Base-by-base conservation (phyloP, 345 rosid species). In the Citrus mangshanensis region DNA sequence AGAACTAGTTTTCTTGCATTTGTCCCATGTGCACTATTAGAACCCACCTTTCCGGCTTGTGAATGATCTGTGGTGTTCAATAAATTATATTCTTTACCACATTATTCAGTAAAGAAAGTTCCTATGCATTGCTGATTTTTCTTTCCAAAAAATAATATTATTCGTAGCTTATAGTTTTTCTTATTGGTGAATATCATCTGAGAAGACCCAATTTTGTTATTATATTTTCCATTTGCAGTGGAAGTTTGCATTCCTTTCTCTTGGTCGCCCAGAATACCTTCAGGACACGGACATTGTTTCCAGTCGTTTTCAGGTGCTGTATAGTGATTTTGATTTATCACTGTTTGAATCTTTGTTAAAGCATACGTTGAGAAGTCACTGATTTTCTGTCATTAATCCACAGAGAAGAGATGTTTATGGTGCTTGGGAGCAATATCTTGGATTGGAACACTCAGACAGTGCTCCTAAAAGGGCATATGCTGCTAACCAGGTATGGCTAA, bases 371-470 rank as follows among this genome's bases (percentile, higher is more conserved):
- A 38, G 73, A 30, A 7, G 58, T 35, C 55, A 30, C 35, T 51
- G 27, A 40, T 21, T 73, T 68, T 74, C 67, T 30, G 62, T 76
- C 19, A 49, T 34, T 27, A 74, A 27, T 70, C 38, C 30, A 3
- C 87, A 96, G 98, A 89, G 93, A 82, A 89, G 93, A 81, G 98
- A 92, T 74, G 95, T 94, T 19, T 91, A 96, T 76, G 97, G 99
- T 72, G 95, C 97, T 68, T 94, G 94, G 95, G 98, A 94, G 90
- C 97, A 94, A 84, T 94, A 96, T 73, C 98, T 96, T 9, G 98
- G 99, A 55, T 85, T 96, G 86, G 99, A 96, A 86, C 99, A 96
- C 73, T 61, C 93, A 40, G 98, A 93, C 84, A 96, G 85, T 72
- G 72, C 87, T 56, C 98, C 98, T 63, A 93, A 90, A 82, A 88